Evolutionary conservation across 75 land plant species (phyloP), one percentile per base, ranked within the genome.

Genomic region (Pinus tabuliformis): DNA sequence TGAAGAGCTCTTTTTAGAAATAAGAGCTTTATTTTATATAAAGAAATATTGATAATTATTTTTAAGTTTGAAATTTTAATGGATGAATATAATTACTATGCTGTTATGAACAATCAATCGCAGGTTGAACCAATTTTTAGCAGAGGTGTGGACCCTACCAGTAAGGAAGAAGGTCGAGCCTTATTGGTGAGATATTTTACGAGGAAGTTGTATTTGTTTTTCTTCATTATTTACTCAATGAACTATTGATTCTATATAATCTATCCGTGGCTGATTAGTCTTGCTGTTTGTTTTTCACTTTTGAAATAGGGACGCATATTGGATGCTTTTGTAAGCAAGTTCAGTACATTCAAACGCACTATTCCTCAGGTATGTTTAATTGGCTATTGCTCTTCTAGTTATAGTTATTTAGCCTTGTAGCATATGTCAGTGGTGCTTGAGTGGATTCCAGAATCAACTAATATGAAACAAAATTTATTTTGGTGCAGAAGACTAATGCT

Each of bases 271-370:
- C 22, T 8, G 16, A 14, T 66, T 60, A 22, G 36, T 45, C 78
- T 72, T 30, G n/a, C 59, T 57, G 56, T 54, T 71, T 73, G 42
- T 77, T 74, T 70, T 60, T 21, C 3, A 14, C 1, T 59, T 16
- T 73, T 62, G 54, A 28, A 83, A 22, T 75, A 97, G 99, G 95
- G 95, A 36, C 90, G 98, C 20, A 95, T 97, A 76, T 80, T 97
- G 89, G 99, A 97, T 91, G 93, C 99, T 65, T 97, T 97, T 87
- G 98, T 97, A 63, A 94, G 98, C 78, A 97, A 97, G 77, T 97
- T 97, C 85, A 86, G 93, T 73, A 97, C 95, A 2, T 87, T 97
- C 66, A 92, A 93, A 83, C 96, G 83, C 56, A 92, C 84, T 49
- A 86, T 95, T 74, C 94, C 98, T 70, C 98, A 97, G 96, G 99